A percentile compares a stretch with the other conserved stretches of the same genome.
phyloP scores from a whole-genome alignment of 768 basidiomycete genomes.

The Pleurotus djamor region DNA sequence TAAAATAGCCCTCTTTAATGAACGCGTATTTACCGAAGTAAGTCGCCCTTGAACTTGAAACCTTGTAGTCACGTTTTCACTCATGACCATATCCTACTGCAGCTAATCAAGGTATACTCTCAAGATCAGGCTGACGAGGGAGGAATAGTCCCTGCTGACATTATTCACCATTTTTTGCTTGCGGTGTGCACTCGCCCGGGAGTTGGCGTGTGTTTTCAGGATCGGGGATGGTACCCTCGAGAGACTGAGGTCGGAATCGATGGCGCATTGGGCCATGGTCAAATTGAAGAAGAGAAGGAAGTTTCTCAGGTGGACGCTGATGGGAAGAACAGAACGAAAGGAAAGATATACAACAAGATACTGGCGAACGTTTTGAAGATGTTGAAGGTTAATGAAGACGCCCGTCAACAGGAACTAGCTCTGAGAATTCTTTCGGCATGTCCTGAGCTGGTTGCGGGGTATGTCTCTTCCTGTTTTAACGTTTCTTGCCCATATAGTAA shows the following conservation, averaged over 20 bases:
- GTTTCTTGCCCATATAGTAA: constrained; percentile 8
- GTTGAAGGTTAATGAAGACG: constrained; percentile 87
- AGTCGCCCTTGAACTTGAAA: constrained; percentile 11
- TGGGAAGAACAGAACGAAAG: constrained; percentile 24
- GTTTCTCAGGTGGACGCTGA: constrained; percentile 33
- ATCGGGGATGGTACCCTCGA: constrained; percentile 89
- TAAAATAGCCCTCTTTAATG: constrained; percentile 73
- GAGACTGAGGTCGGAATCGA: constrained; percentile 34
- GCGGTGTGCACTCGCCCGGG: constrained; percentile 83
- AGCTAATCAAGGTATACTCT: constrained; percentile 79
- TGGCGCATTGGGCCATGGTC: background rate
- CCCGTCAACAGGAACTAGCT: constrained; percentile 80
- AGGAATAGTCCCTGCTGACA: constrained; percentile 68
- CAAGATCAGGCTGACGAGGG: constrained; percentile 47
- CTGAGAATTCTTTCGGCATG: constrained; percentile 78
- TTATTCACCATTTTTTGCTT: constrained; percentile 85
- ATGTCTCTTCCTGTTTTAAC: constrained; percentile 16
- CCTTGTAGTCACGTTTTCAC: background rate
- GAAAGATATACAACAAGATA: constrained; percentile 80
- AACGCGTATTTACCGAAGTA: constrained; percentile 64
- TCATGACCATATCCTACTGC: background rate
- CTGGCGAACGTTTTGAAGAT: constrained; percentile 70
- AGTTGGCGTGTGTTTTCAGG: constrained; percentile 82
- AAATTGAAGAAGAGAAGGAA: constrained; percentile 27
- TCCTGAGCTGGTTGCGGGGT: constrained; percentile 86